Conservation (phyloP, 768 basidiomycete genomes). For the Amanita inopinata region DNA sequence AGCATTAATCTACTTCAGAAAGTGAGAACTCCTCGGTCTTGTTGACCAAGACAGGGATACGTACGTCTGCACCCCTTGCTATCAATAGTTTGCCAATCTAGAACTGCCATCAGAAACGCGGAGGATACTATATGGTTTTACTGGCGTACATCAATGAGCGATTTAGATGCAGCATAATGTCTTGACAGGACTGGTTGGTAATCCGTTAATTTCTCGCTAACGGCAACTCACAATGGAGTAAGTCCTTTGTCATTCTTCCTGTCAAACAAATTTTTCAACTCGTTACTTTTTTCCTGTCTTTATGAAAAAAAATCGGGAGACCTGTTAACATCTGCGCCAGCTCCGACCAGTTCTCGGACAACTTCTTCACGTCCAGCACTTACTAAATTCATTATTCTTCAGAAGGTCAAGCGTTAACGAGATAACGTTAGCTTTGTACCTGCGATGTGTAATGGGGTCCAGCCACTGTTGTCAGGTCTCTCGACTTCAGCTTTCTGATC, state of each 20-base stretch:
- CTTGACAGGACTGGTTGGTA: conserved; percentile 29
- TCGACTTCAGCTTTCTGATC: conserved; percentile 64
- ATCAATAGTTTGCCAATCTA: conserved; percentile 87
- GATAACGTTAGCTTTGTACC: conserved; percentile 27
- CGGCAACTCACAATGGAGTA: conserved; percentile 60
- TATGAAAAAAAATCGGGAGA: conserved; percentile 17
- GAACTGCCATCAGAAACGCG: conserved; percentile 20
- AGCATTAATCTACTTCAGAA: conserved; percentile 71
- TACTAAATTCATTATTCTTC: conserved; percentile 29
- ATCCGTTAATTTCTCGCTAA: conserved; percentile 10
- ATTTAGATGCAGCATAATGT: conserved; percentile 91
- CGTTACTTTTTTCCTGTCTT: too few species aligned
- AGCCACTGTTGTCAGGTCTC: conserved; percentile 54
- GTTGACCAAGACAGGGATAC: conserved; percentile 29
- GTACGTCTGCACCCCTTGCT: conserved; percentile 82
- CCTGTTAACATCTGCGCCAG: conserved; percentile 73
- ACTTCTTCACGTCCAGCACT: conserved; percentile 75
- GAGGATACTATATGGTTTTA: conserved; percentile 15
- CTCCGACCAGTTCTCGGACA: conserved; percentile 68
- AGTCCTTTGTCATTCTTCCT: conserved; percentile 75
- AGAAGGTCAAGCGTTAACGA: not conserved
- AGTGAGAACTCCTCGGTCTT: conserved; percentile 23
- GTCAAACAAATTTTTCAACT: too few species aligned
- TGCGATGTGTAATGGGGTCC: conserved; percentile 77
- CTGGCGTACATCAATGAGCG: conserved; percentile 63